Percentiles rank a stretch among this genome's conserved stretches.
These are phyloP conservation scores for Protomyces lactucae-debilis DNA, from an alignment of 1,139 yeast genomes.

Conservation along the genomic window DNA sequence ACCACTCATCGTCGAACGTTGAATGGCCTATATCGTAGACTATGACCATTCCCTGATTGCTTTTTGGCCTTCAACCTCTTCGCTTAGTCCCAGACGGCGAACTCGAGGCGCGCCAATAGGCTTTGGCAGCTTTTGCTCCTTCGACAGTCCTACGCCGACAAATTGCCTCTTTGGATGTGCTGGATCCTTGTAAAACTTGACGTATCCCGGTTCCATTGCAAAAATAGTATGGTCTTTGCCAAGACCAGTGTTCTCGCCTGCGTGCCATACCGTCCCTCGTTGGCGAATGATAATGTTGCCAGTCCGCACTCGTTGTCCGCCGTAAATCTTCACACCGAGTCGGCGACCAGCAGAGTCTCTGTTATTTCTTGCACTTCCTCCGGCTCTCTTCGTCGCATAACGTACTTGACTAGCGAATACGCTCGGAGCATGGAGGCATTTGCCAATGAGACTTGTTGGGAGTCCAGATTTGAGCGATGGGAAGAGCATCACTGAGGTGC, in stretches of 20 bases:
- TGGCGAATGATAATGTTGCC: constrained; percentile 95
- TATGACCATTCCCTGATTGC: constrained; percentile 14
- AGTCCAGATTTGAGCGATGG: no score
- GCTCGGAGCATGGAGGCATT: not conserved
- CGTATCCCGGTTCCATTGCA: constrained; percentile 90
- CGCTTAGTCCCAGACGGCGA: constrained; percentile 65
- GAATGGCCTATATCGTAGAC: not conserved
- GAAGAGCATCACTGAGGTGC: no score
- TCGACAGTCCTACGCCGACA: constrained; percentile 76
- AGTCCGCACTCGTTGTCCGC: constrained; percentile 44
- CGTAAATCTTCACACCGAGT: constrained; percentile 83
- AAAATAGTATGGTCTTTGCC: constrained; percentile 92
- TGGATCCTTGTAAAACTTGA: constrained; percentile 88
- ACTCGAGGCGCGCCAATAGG: constrained; percentile 83
- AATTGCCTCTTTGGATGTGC: constrained; percentile 90
- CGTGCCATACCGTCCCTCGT: constrained; percentile 93
- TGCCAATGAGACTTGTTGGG: no score
- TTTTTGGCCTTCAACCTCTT: constrained; percentile 15
- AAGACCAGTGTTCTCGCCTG: constrained; percentile 86
- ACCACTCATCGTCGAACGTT: constrained; percentile 8
- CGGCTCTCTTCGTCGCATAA: constrained; percentile 87
- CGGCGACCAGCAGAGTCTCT: constrained; percentile 95
- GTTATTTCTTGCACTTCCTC: constrained; percentile 89
- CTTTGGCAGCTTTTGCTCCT: constrained; percentile 65
- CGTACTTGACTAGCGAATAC: constrained; percentile 47